Conservation (phyloP, 768 basidiomycete species). For the Stropharia rugosoannulata region DNA sequence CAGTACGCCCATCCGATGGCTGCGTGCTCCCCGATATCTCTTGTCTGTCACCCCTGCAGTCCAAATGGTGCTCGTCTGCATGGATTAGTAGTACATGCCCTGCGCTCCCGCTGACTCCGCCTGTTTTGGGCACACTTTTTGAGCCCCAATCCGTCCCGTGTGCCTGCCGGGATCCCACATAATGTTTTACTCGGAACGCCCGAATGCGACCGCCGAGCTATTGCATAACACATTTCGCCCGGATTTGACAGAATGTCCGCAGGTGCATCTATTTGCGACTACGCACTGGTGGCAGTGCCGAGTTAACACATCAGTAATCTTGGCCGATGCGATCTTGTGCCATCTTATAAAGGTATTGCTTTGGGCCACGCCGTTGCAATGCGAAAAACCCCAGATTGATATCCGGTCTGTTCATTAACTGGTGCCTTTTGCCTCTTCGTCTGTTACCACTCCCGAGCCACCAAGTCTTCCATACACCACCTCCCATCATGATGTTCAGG, state of each 20-base stretch:
- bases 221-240: background rate
- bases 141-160: too few species aligned
- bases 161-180: too few species aligned
- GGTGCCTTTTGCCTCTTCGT: background rate
- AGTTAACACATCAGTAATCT: constrained; percentile 3
- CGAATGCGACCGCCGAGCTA: too few species aligned
- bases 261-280: background rate
- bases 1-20: background rate
- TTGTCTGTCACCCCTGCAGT: background rate
- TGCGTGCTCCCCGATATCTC: background rate
- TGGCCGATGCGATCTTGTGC: constrained; percentile 6
- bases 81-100: too few species aligned
- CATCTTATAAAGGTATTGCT: constrained; percentile 21
- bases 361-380: constrained; percentile 20
- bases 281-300: constrained; percentile 8
- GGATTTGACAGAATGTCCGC: background rate
- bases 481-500: constrained; percentile 44
- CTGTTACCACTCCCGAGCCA: constrained; percentile 6
- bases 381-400: constrained; percentile 16
- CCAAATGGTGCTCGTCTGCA: too few species aligned
- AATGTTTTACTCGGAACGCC: too few species aligned
- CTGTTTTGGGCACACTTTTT: too few species aligned
- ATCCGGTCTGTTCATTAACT: constrained; percentile 9
- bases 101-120: too few species aligned
- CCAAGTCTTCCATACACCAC: background rate